Evolutionary conservation across 148 eudicot genomes (phyloP).

Genomic region (Selenicereus undatus): DNA sequence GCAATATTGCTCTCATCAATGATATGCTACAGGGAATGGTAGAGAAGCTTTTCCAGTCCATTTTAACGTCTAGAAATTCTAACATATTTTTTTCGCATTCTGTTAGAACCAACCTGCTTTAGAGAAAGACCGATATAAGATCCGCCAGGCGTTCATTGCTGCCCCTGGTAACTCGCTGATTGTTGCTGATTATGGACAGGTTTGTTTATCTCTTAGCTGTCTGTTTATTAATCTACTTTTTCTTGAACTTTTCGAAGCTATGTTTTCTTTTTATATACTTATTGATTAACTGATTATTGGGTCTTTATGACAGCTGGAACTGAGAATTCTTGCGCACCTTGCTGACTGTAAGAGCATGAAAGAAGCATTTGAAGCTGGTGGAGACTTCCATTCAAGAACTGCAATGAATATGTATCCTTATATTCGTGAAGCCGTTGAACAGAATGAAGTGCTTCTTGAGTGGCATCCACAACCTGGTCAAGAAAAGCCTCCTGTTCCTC

Average conservation of each 20-base stretch:
- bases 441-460: slow-evolving; percentile 71
- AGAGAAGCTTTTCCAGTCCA: neutral
- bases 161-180: slow-evolving; percentile 89
- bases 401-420: slow-evolving; percentile 99
- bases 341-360: slow-evolving; percentile 95
- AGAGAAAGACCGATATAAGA: slow-evolving; percentile 96
- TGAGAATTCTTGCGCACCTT: slow-evolving; percentile 97
- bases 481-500: slow-evolving; percentile 93
- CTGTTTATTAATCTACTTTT: neutral
- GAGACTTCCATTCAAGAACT: slow-evolving; percentile 98
- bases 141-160: slow-evolving; percentile 95
- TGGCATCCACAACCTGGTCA: slow-evolving; percentile 95
- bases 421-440: slow-evolving; percentile 79
- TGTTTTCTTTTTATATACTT: neutral
- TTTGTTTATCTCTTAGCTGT: slow-evolving; percentile 32
- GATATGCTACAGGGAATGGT: neutral
- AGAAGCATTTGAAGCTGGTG: slow-evolving; percentile 95
- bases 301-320: slow-evolving; percentile 59
- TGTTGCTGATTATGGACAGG: slow-evolving; percentile 99
- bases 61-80: slow-evolving; percentile 6
- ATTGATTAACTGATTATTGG: neutral
- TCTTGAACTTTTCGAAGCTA: too few species aligned
- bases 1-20: neutral
- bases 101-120: slow-evolving; percentile 96
- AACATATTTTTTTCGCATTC: slow-evolving; percentile 17